Evolutionary conservation across 768 basidiomycete genomes (phyloP).

Genomic region (Pholiota conissans): DNA sequence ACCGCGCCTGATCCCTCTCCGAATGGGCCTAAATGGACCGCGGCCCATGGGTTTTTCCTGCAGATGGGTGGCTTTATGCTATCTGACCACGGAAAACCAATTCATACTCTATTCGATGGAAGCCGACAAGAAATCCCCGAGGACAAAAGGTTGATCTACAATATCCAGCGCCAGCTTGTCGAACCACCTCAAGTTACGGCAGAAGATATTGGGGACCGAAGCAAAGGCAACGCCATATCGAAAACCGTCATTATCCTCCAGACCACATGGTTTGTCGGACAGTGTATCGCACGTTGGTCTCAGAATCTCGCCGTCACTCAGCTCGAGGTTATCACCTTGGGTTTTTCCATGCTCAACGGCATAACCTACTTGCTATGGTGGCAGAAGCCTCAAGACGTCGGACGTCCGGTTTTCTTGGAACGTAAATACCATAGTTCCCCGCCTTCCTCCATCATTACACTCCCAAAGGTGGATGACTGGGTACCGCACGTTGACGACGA

Average conservation of each 20-base stretch:
- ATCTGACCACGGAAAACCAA: constrained; percentile 17
- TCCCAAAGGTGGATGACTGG: no score
- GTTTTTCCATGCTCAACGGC: constrained; percentile 29
- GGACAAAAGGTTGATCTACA: constrained; percentile 3
- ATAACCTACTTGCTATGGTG: constrained; percentile 35
- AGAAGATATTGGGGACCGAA: constrained; percentile 22
- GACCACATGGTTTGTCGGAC: constrained; percentile 33
- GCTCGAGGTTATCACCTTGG: constrained; percentile 36
- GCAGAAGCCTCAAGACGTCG: constrained; percentile 37
- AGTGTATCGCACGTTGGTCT: constrained; percentile 24
- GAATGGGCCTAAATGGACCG: constrained; percentile 10
- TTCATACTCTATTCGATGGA: neutral
- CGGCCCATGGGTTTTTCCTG: constrained; percentile 17
- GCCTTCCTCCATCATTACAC: no score
- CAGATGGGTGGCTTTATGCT: constrained; percentile 22
- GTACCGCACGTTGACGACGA: no score
- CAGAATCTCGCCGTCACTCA: constrained; percentile 28
- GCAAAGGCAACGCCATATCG: constrained; percentile 33
- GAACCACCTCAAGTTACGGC: constrained; percentile 16
- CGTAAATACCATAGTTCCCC: no score
- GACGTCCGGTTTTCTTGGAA: neutral
- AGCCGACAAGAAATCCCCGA: neutral
- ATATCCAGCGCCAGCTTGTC: constrained; percentile 2
- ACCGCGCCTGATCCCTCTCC: neutral
- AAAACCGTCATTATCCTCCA: constrained; percentile 34